These are phyloP conservation scores for Moricandia moricandioides DNA, from an alignment of 345 rosid genomes.

Conservation along the genomic window DNA sequence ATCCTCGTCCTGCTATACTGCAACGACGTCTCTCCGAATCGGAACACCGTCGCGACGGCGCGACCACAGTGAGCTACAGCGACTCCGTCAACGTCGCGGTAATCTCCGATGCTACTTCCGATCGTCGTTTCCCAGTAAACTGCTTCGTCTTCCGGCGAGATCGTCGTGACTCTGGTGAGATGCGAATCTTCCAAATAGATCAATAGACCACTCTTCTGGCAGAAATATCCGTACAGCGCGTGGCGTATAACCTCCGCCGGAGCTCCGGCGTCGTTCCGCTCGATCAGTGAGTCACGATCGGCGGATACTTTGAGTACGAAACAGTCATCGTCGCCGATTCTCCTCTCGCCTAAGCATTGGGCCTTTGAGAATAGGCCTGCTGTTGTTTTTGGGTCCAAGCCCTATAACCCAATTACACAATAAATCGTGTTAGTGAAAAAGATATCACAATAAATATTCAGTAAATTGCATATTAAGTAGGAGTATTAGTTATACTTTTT, in stretches of 20 bases:
- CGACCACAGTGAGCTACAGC: conserved; percentile 79
- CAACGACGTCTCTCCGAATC: conserved; percentile 71
- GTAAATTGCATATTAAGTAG: neutral
- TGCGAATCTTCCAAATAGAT: conserved; percentile 89
- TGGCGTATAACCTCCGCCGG: conserved; percentile 90
- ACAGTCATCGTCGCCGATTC: conserved; percentile 80
- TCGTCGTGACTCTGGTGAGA: conserved; percentile 69
- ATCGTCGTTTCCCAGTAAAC: conserved; percentile 94
- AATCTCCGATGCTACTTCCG: conserved; percentile 83
- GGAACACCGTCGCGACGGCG: conserved; percentile 81
- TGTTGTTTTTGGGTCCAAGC: conserved; percentile 83
- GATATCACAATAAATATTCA: neutral
- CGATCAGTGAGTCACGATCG: conserved; percentile 66
- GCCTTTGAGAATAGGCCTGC: conserved; percentile 74
- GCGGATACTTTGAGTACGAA: conserved; percentile 88
- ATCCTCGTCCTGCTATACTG: conserved; percentile 76
- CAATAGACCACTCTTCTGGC: conserved; percentile 84
- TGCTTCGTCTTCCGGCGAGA: conserved; percentile 50
- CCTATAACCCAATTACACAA: conserved; percentile 43
- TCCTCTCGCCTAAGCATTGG: conserved; percentile 81
- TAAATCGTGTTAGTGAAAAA: neutral
- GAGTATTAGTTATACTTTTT: neutral
- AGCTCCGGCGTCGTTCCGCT: conserved; percentile 66
- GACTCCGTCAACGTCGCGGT: conserved; percentile 81
- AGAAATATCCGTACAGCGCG: conserved; percentile 87